phyloP scores from a whole-genome alignment of 1,284 basidiomycete species.

The Rhizoctonia solani region DNA sequence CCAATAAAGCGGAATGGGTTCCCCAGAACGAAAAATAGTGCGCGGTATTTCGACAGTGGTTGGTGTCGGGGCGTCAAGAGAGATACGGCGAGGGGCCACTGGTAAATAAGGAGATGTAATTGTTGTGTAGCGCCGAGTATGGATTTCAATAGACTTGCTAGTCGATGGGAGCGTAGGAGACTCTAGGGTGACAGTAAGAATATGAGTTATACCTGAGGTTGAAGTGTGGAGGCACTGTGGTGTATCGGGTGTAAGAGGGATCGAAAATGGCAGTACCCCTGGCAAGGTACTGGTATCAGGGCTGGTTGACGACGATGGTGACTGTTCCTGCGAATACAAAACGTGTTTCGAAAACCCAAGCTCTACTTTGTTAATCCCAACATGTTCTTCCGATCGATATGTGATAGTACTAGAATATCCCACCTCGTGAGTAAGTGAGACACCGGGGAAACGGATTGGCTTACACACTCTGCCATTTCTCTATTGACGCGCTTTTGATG shows the following conservation, averaged over 20 bases:
- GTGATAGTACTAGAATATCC: conserved; percentile 59
- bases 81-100: conserved; percentile 61
- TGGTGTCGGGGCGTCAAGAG: conserved; percentile 61
- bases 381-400: conserved; percentile 63
- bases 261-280: conserved; percentile 70
- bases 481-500: conserved; percentile 64
- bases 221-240: conserved; percentile 76
- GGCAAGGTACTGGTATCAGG: conserved; percentile 52
- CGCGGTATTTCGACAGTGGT: conserved; percentile 72
- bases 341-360: conserved; percentile 59
- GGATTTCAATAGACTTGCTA: conserved; percentile 63
- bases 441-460: conserved; percentile 42
- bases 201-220: conserved; percentile 67
- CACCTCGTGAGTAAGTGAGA: conserved; percentile 13
- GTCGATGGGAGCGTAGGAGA: conserved; percentile 51
- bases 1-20: conserved; percentile 74
- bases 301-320: conserved; percentile 44
- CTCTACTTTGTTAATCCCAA: conserved; percentile 55
- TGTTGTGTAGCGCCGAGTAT: conserved; percentile 72
- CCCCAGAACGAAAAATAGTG: conserved; percentile 65
- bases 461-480: conserved; percentile 69
- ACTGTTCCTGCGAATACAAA: conserved; percentile 50
- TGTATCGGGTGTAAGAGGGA: conserved; percentile 71
- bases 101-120: conserved; percentile 57
- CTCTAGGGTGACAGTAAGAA: conserved; percentile 65